These are phyloP conservation scores for Claviceps sp. DNA, from an alignment of 2,329 filamentous ascomycete genomes.

Conservation along the genomic window DNA sequence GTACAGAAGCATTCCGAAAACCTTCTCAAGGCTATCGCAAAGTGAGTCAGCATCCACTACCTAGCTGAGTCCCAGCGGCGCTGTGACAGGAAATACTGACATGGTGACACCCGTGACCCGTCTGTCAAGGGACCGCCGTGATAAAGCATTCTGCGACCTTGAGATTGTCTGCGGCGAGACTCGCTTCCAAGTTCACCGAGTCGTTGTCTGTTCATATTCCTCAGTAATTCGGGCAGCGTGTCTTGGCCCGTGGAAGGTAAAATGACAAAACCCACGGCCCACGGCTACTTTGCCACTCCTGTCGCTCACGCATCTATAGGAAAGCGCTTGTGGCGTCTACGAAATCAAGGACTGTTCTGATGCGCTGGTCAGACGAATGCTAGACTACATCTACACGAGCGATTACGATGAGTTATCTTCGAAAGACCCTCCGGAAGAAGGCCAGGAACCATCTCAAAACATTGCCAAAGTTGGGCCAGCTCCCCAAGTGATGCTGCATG, in stretches of 20 bases:
- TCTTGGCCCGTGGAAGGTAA: background rate
- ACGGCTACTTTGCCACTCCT: background rate
- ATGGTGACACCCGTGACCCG: too few relatives aligned
- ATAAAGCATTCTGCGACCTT: too few relatives aligned
- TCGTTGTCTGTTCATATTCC: background rate
- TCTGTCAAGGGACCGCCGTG: too few relatives aligned
- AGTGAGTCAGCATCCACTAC: too few relatives aligned
- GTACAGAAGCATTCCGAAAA: too few relatives aligned
- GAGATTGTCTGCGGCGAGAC: background rate
- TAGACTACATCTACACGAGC: background rate
- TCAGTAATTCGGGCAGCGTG: background rate
- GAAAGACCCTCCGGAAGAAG: too few relatives aligned
- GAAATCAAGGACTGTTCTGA: background rate
- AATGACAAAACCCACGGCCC: background rate
- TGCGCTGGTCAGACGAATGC: background rate
- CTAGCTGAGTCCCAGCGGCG: too few relatives aligned
- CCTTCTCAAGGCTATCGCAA: too few relatives aligned
- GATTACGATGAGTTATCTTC: background rate
- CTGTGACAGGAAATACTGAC: too few relatives aligned
- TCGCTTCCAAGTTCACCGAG: background rate
- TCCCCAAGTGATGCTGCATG: background rate
- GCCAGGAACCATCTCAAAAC: too few relatives aligned
- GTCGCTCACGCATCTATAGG: background rate
- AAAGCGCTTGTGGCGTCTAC: background rate
- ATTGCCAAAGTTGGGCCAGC: background rate